Conservation (phyloP, 2,329 filamentous ascomycete genomes). For the Talaromyces sp. region DNA sequence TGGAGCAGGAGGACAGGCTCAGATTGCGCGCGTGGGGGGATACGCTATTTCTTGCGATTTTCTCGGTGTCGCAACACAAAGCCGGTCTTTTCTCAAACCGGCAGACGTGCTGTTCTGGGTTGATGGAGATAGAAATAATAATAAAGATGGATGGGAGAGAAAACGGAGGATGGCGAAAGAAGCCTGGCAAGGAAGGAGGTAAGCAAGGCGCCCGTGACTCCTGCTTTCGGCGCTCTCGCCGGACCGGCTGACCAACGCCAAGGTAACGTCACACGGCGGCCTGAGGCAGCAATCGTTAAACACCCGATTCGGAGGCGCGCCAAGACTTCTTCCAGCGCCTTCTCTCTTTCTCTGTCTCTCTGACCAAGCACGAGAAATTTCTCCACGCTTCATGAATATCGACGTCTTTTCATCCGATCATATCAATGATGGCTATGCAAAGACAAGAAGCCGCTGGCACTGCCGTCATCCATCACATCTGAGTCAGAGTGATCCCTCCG, state of each 20-base stretch:
- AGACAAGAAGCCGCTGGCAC: background rate
- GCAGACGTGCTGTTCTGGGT: background rate
- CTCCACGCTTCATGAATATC: background rate
- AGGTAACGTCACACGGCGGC: slow-evolving; percentile 9
- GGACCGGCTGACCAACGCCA: slow-evolving; percentile 2
- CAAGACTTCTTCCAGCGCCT: background rate
- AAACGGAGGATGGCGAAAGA: background rate
- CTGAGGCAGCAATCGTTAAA: slow-evolving; percentile 5
- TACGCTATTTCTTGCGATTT: background rate
- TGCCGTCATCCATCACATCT: background rate
- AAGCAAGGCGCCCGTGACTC: background rate
- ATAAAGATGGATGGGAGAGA: background rate
- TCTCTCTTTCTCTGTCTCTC: background rate
- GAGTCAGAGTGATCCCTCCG: background rate
- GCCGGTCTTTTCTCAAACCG: background rate
- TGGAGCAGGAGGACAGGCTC: background rate
- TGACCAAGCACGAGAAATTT: background rate
- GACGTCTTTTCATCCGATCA: background rate
- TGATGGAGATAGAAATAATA: background rate
- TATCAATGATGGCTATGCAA: background rate
- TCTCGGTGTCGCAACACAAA: background rate
- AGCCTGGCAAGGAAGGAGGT: background rate
- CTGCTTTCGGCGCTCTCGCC: background rate
- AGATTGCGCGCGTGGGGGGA: background rate
- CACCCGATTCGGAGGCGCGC: background rate